phyloP scores from a whole-genome alignment of 2,329 filamentous ascomycete genomes.

The Sporothrix mexicana region DNA sequence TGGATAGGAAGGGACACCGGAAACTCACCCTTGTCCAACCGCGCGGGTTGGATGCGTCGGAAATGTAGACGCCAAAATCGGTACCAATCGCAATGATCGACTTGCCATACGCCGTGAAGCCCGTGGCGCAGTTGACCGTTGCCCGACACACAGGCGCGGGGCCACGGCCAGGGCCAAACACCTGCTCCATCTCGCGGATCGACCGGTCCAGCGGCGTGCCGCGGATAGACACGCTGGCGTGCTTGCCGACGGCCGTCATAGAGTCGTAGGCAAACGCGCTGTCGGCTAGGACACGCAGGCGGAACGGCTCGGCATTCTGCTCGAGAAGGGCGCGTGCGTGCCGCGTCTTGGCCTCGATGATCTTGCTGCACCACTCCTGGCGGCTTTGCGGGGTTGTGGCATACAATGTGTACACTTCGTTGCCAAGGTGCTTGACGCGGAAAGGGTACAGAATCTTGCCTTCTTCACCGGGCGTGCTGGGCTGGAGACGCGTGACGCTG shows the following conservation, averaged over 20 bases:
- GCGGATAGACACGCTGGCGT: conserved; percentile 74
- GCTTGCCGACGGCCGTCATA: conserved; percentile 63
- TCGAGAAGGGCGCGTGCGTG: conserved; percentile 87
- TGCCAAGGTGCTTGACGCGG: conserved; percentile 91
- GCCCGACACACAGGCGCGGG: conserved; percentile 82
- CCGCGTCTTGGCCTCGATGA: conserved; percentile 91
- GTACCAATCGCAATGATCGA: conserved; percentile 93
- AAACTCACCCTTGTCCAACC: conserved; percentile 91
- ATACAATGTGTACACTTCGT: conserved; percentile 91
- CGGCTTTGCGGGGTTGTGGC: conserved; percentile 76
- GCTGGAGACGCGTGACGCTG: conserved; percentile 51
- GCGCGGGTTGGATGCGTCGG: conserved; percentile 85
- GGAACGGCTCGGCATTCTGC: conserved; percentile 96
- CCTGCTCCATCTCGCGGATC: conserved; percentile 83
- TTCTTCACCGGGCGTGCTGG: conserved; percentile 63
- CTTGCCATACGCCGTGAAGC: conserved; percentile 83
- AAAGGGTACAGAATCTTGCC: conserved; percentile 92
- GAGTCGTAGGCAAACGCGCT: conserved; percentile 84
- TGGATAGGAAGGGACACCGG: conserved; percentile 16
- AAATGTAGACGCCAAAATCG: conserved; percentile 90
- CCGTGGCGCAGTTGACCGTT: conserved; percentile 88
- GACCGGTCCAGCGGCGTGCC: conserved; percentile 91
- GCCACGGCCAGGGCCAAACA: conserved; percentile 72
- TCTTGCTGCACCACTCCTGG: conserved; percentile 89
- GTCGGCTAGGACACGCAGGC: conserved; percentile 88